phyloP scores from a whole-genome alignment of 176 grass and related monocot genomes.

The Rhynchospora pubera region DNA sequence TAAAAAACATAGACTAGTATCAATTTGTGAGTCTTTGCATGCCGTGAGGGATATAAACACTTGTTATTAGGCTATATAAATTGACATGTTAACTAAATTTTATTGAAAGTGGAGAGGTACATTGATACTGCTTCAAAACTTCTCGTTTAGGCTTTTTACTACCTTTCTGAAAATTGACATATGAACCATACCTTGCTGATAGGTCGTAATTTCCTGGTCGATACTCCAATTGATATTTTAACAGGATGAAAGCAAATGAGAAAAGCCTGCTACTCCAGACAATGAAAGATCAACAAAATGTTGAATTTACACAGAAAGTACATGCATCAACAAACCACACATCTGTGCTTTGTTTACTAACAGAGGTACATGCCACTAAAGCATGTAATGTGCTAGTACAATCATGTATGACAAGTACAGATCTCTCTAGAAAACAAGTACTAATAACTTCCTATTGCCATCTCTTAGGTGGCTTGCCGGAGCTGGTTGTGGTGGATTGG shows the following conservation, averaged over 20 bases:
- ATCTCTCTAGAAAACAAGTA: neutral
- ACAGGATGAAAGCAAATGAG: neutral
- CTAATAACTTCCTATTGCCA: constrained; percentile 17
- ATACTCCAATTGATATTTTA: neutral
- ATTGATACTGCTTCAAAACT: neutral
- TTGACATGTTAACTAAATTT: too few species aligned
- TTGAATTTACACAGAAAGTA: constrained; percentile 1
- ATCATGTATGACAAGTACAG: neutral
- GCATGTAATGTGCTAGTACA: neutral
- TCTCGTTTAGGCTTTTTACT: neutral
- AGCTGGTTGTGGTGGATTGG: constrained; percentile 26
- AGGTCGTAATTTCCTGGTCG: neutral
- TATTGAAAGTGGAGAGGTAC: neutral
- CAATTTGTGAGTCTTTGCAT: too few species aligned
- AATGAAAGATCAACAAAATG: constrained; percentile 23
- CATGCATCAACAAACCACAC: neutral
- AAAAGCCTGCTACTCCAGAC: neutral
- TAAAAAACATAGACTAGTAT: too few species aligned
- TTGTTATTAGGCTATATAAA: too few species aligned
- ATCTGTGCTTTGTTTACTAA: constrained; percentile 13
- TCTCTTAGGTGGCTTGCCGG: constrained; percentile 33
- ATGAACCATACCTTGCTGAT: neutral
- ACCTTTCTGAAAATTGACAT: neutral
- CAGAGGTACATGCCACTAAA: neutral
- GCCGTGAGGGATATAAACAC: too few species aligned